Evolutionary conservation across 306 rosid genomes (phyloP).

Genomic region (Leucaena leucocephala): DNA sequence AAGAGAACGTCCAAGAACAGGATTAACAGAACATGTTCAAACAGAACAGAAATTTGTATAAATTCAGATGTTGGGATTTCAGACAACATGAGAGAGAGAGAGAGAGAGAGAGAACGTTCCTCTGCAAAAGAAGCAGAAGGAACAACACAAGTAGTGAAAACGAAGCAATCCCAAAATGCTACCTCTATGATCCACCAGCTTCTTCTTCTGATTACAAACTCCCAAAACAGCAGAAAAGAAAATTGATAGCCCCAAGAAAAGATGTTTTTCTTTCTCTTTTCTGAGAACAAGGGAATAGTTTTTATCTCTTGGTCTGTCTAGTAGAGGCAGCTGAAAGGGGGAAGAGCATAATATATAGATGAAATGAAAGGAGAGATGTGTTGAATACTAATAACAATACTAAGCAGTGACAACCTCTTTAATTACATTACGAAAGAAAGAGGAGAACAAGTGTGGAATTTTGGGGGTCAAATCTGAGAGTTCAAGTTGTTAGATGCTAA

Average conservation of each 20-base stretch:
- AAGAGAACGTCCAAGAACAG: conserved; percentile 42
- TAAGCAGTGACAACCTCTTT: conserved; percentile 39
- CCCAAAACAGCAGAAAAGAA: conserved; percentile 40
- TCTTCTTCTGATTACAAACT: conserved; percentile 35
- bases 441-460: conserved; percentile 37
- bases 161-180: conserved; percentile 48
- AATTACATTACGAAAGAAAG: conserved; percentile 49
- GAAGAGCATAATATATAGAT: conserved; percentile 35
- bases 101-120: conserved; percentile 40
- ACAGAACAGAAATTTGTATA: conserved; percentile 32
- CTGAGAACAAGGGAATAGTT: conserved; percentile 42
- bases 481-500: background rate
- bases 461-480: conserved; percentile 42
- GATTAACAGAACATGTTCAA: conserved; percentile 25
- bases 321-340: conserved; percentile 32
- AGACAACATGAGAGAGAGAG: conserved; percentile 44
- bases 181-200: conserved; percentile 18
- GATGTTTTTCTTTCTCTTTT: conserved; percentile 38
- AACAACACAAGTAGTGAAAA: conserved; percentile 34
- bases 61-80: conserved; percentile 41
- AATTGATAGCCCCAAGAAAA: conserved; percentile 63
- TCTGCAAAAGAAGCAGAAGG: conserved; percentile 53
- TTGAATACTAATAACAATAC: conserved; percentile 41
- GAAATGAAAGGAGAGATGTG: conserved; percentile 33
- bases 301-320: conserved; percentile 46